Conservation (phyloP, 192 early-diverging fungal species). For the Backusella mclennaniae region DNA sequence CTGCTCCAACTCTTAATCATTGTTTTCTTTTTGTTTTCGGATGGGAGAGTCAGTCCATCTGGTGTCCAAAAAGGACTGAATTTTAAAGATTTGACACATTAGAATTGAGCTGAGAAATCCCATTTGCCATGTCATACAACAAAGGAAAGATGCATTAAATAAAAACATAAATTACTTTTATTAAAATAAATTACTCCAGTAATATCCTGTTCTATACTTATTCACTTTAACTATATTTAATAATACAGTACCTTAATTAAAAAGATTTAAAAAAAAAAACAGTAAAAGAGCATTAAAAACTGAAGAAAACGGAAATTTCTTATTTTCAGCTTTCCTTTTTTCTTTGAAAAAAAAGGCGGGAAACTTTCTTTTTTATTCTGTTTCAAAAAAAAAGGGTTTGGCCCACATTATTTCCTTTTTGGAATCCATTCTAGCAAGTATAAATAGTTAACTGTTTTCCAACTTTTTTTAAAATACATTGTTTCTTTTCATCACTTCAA, state of each 20-base stretch:
- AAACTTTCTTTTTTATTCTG: not conserved
- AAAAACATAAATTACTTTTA: not conserved
- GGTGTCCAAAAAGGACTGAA: not conserved
- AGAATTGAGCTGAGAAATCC: not conserved
- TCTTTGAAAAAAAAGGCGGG: not conserved
- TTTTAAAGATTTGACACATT: slow-evolving; percentile 1
- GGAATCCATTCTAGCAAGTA: not conserved
- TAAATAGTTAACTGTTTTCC: not conserved
- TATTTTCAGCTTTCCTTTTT: not conserved
- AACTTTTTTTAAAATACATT: not conserved
- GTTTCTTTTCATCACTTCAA: not conserved
- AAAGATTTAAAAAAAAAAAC: not conserved
- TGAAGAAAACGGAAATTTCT: not conserved
- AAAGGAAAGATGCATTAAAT: not conserved
- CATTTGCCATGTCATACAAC: not conserved
- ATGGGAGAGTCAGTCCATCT: not conserved
- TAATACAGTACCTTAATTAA: not conserved
- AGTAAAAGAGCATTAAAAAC: not conserved
- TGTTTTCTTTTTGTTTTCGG: not conserved
- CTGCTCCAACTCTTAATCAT: not conserved
- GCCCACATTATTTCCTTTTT: not conserved
- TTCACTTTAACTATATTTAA: not conserved
- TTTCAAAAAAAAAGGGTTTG: not conserved
- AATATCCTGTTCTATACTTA: not conserved
- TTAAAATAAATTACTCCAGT: not conserved